Evolutionary conservation across 805 yeast genomes (phyloP).

Genomic region (Metschnikowia chrysomelidarum): DNA sequence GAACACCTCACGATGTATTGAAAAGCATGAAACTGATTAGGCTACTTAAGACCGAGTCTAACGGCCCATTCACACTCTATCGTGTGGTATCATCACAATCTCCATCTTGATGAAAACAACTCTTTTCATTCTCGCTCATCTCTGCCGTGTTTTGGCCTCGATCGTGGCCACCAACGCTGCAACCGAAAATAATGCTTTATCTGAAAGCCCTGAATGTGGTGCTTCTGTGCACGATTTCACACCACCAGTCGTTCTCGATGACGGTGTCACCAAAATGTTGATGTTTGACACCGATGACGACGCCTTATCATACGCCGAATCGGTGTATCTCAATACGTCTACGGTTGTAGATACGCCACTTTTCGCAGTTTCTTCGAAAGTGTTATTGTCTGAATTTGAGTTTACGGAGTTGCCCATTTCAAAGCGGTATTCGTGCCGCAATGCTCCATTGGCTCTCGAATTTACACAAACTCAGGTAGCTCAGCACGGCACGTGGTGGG

Average conservation of each 20-base stretch:
- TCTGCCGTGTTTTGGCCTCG: too few relatives aligned
- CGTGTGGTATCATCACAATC: too few relatives aligned
- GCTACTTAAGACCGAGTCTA: too few relatives aligned
- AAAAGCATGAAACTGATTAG: too few relatives aligned
- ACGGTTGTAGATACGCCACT: not conserved
- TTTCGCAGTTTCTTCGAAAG: too few relatives aligned
- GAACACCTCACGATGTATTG: too few relatives aligned
- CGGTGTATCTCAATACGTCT: not conserved
- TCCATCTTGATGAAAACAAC: too few relatives aligned
- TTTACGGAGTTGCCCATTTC: not conserved
- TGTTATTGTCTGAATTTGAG: not conserved
- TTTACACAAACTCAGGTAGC: not conserved
- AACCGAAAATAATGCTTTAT: too few relatives aligned
- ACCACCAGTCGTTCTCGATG: not conserved
- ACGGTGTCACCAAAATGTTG: not conserved
- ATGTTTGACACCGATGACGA: not conserved
- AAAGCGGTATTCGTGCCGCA: not conserved
- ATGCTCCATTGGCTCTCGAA: not conserved
- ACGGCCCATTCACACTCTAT: too few relatives aligned
- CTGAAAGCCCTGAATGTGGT: not conserved
- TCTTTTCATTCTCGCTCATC: too few relatives aligned
- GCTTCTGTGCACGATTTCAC: not conserved
- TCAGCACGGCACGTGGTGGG: constrained; percentile 1
- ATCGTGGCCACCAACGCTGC: too few relatives aligned
- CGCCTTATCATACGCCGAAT: constrained; percentile 1